Base-by-base conservation (phyloP, 805 yeast genomes). In the Myxozyma melibiosi region DNA sequence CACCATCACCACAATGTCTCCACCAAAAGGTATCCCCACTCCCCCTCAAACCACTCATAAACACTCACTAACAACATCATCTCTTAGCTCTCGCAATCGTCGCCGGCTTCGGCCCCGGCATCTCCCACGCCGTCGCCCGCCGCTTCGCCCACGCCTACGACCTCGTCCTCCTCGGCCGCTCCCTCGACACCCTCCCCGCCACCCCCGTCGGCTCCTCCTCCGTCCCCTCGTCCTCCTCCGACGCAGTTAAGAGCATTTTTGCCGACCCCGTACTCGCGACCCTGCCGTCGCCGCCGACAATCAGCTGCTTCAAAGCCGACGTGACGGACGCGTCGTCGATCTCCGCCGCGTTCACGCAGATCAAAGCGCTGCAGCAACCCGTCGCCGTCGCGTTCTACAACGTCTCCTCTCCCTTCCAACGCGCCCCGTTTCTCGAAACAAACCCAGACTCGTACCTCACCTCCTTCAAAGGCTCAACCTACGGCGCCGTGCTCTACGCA, bases 71-170 rank as follows among this genome's bases (percentile, higher is more conserved):
- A 28, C 22, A 9, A 27, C 7, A 35, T 35, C 16, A 35, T 35
- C 16, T 24, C 4, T 20, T 51, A 58, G 62, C 53, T 5, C 55
- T 58, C 13, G 59, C 61, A 38, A 39, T 58, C 38, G 47, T 58
- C 18, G 62, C 60, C 16, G 62, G 62, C 20, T 31, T 47, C n/a
- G 62, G 62, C 2, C 61, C 62, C 4, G 62, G 62, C 25, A 43
- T 58, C 11, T 58, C 62, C 16, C 46, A 37, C 18, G 45, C 27
- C 13, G 43, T 58, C 2, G 62, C 62, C 1, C 38, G 39, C 13
- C 52, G 53, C 11, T 58, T 58, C 38, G 58, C 53, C 2, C 37
- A 14, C 6, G 8, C 46, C n/a, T 53, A 58, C 38, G 62, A 58
- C 25, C 24, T 58, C 3, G 53, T 58, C 16, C 41, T 58, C 1